Percentiles rank a stretch among this genome's conserved stretches.
These are phyloP conservation scores for Penicillium digitatum DNA, from an alignment of 2,329 filamentous ascomycete species.

Conservation along the genomic window DNA sequence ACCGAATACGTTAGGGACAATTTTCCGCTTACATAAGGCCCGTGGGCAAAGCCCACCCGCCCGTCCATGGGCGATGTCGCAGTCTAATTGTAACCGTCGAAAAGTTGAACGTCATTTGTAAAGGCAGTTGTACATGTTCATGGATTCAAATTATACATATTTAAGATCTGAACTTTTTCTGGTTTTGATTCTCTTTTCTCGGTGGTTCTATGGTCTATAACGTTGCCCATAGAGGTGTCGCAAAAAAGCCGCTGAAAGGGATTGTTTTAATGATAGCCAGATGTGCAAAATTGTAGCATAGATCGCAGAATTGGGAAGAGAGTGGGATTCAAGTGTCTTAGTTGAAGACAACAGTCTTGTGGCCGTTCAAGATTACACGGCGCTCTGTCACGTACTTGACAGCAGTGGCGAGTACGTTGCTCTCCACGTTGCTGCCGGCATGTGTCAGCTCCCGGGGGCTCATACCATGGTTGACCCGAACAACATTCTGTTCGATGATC, in stretches of 20 bases:
- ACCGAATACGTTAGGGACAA: too few species aligned
- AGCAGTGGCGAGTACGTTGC: slow-evolving; percentile 73
- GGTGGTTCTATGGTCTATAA: background rate
- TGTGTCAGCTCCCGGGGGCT: slow-evolving; percentile 71
- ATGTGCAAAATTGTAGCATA: background rate
- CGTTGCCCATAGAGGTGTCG: background rate
- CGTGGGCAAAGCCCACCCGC: too few species aligned
- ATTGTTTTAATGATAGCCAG: background rate
- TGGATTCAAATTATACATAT: background rate
- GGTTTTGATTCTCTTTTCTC: background rate
- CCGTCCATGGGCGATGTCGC: too few species aligned
- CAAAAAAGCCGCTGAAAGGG: background rate
- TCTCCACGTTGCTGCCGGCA: slow-evolving; percentile 79
- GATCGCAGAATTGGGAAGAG: background rate
- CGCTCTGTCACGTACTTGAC: slow-evolving; percentile 81
- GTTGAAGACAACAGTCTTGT: slow-evolving; percentile 75
- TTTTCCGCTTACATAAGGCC: too few species aligned
- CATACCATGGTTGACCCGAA: slow-evolving; percentile 72
- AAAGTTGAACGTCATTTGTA: too few species aligned
- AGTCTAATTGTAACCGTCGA: too few species aligned
- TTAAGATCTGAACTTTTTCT: background rate
- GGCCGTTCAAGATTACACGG: slow-evolving; percentile 71
- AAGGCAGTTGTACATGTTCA: too few species aligned
- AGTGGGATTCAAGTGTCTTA: slow-evolving; percentile 22
- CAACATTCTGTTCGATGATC: slow-evolving; percentile 81